phyloP scores from a whole-genome alignment of 345 rosid genomes.

The Brassica carinata region DNA sequence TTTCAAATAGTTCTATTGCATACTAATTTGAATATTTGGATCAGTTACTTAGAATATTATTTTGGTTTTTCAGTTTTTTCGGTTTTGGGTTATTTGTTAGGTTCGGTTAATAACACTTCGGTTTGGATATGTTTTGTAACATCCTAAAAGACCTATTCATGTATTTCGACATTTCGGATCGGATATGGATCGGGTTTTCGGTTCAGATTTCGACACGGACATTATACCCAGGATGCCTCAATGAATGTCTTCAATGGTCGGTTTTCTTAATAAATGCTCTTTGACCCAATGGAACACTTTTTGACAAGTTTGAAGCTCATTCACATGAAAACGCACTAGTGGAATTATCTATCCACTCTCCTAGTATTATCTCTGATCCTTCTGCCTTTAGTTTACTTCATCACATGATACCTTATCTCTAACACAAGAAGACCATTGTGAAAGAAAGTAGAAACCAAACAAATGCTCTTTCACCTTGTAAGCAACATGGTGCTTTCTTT shows the following conservation, averaged over 20 bases:
- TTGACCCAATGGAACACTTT: conserved; percentile 1
- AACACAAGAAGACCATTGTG: background rate
- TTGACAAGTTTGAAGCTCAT: background rate
- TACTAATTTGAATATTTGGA: no score
- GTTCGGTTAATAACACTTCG: no score
- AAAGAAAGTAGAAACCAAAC: background rate
- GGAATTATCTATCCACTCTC: conserved; percentile 1
- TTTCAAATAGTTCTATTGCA: no score
- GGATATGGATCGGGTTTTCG: no score
- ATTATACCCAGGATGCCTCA: no score
- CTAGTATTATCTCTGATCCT: background rate
- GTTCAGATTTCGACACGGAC: no score
- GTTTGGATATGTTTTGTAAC: no score
- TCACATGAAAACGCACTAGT: background rate
- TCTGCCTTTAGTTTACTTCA: background rate
- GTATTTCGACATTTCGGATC: no score
- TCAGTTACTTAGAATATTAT: no score
- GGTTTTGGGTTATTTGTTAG: no score
- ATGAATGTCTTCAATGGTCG: background rate
- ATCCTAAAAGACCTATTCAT: no score
- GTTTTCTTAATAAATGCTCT: conserved; percentile 7
- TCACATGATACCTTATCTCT: conserved; percentile 12
- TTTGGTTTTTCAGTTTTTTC: no score
- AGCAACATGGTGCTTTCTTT: background rate
- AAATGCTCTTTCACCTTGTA: background rate